Conservation (phyloP, 1,284 basidiomycete species). For the Ustilago hordei region DNA sequence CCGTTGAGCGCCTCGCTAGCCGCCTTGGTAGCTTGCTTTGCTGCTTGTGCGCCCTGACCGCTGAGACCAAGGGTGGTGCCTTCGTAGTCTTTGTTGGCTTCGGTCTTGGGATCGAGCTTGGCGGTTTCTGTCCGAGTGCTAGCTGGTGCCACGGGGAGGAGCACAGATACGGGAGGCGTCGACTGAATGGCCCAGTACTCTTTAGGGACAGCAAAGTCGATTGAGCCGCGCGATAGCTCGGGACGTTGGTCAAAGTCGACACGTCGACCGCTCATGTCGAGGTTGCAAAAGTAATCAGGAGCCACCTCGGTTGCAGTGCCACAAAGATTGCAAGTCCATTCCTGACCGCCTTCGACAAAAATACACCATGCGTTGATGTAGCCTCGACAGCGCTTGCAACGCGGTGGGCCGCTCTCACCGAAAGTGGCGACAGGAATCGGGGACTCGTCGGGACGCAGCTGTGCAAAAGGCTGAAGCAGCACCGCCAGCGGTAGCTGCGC, state of each 20-base stretch:
- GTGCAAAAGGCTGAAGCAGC: conserved; percentile 90
- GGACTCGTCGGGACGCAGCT: conserved; percentile 76
- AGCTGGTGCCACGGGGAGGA: conserved; percentile 61
- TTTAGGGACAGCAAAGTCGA: conserved; percentile 87
- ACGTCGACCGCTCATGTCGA: conserved; percentile 83
- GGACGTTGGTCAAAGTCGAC: conserved; percentile 85
- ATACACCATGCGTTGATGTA: conserved; percentile 96
- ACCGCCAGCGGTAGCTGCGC: conserved; percentile 85
- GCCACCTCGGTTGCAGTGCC: conserved; percentile 78
- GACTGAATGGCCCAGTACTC: conserved; percentile 83
- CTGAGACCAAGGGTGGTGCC: conserved; percentile 63
- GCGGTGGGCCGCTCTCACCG: conserved; percentile 80
- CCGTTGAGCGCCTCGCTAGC: conserved; percentile 62
- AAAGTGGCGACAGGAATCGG: conserved; percentile 79
- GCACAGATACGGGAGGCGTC: conserved; percentile 69
- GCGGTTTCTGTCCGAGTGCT: conserved; percentile 59
- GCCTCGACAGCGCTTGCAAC: conserved; percentile 86
- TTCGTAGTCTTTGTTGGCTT: conserved; percentile 50
- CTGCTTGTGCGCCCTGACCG: conserved; percentile 61
- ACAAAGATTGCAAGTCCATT: conserved; percentile 95
- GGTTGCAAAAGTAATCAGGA: conserved; percentile 83
- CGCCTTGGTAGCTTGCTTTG: conserved; percentile 64
- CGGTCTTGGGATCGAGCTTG: conserved; percentile 52
- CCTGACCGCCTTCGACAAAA: conserved; percentile 85
- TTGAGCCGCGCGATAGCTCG: conserved; percentile 89